Conservation (phyloP, 805 yeast genomes). For the Metschnikowia kofuensis region DNA sequence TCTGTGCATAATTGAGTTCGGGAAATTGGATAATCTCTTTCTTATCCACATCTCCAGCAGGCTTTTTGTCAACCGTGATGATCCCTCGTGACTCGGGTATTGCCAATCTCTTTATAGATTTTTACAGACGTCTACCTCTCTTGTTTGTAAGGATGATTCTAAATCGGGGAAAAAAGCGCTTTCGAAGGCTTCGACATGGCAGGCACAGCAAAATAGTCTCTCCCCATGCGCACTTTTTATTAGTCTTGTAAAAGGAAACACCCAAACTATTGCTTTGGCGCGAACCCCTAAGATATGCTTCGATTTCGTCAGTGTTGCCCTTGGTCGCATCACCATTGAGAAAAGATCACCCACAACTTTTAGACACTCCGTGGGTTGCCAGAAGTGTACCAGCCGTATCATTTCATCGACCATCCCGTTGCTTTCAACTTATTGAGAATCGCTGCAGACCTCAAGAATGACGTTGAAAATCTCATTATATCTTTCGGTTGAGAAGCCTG, state of each 20-base stretch:
- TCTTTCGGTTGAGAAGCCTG: neutral
- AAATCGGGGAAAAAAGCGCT: neutral
- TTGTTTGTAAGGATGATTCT: neutral
- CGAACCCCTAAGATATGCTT: neutral
- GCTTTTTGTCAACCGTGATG: neutral
- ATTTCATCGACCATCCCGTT: neutral
- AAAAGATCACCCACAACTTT: too few species aligned
- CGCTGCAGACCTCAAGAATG: neutral
- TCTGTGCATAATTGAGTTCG: too few species aligned
- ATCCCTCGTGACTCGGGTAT: neutral
- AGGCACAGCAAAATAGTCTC: slow-evolving; percentile 1
- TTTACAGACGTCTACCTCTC: neutral
- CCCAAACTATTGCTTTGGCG: neutral
- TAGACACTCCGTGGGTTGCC: neutral
- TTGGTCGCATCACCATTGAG: neutral
- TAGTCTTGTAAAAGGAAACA: neutral
- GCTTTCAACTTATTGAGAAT: neutral
- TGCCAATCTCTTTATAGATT: neutral
- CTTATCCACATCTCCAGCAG: neutral
- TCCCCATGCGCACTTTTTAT: neutral
- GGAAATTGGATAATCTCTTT: neutral
- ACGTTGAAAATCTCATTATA: neutral
- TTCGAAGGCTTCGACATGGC: slow-evolving; percentile 2
- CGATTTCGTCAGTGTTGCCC: neutral
- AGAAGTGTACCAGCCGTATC: neutral